Evolutionary conservation across 2,329 filamentous ascomycete genomes (phyloP).

Genomic region (Epichloe hybrida): DNA sequence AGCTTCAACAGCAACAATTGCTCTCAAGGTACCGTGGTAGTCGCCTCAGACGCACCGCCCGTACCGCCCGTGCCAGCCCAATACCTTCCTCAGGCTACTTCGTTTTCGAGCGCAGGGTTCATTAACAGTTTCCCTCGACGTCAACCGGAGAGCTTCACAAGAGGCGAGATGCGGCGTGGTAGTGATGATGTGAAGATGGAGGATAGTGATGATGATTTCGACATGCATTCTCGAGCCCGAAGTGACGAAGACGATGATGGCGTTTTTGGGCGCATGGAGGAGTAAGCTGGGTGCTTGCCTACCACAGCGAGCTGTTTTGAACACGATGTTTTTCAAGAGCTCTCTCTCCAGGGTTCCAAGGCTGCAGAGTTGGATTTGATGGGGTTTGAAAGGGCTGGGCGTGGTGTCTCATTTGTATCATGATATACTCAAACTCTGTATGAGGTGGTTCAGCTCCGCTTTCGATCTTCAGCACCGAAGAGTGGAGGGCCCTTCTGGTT

Average conservation of each 20-base stretch:
- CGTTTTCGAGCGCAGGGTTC: constrained; percentile 47
- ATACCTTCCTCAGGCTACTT: constrained; percentile 50
- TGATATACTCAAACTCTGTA: constrained; percentile 27
- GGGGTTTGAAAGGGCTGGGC: constrained; percentile 16
- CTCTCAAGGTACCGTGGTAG: constrained; percentile 45
- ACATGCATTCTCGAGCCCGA: constrained; percentile 45
- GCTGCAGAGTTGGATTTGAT: constrained; percentile 22
- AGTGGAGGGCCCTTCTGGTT: constrained; percentile 37
- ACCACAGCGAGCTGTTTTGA: background rate
- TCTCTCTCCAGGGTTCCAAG: constrained; percentile 6
- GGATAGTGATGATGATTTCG: constrained; percentile 55
- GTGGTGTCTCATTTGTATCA: constrained; percentile 37
- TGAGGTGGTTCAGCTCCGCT: constrained; percentile 49
- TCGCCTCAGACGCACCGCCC: constrained; percentile 65
- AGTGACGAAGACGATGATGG: constrained; percentile 89
- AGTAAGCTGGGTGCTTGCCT: constrained; percentile 34
- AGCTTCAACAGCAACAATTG: constrained; percentile 70
- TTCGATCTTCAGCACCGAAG: constrained; percentile 53
- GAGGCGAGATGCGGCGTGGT: constrained; percentile 36
- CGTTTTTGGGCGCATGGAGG: constrained; percentile 94
- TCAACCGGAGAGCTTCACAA: constrained; percentile 53
- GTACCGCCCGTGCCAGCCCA: constrained; percentile 77
- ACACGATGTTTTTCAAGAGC: constrained; percentile 1
- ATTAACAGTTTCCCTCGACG: constrained; percentile 48
- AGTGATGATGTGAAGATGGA: constrained; percentile 55